phyloP scores from a whole-genome alignment of 164 flowering plant species.

The Dillenia suffruticosa region DNA sequence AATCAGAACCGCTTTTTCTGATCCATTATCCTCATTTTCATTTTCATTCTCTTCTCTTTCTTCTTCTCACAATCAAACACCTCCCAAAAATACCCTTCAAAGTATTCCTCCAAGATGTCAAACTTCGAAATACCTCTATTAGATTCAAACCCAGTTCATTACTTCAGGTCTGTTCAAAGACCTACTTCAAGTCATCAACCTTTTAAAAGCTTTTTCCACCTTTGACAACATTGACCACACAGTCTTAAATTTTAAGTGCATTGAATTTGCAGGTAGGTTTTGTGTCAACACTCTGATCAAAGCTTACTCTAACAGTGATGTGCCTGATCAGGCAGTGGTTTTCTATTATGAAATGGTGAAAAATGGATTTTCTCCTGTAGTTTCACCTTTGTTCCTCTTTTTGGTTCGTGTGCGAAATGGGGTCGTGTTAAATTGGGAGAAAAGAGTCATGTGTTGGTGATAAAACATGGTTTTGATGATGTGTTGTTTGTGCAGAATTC shows the following conservation, averaged over 20 bases:
- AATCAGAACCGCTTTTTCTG: slow-evolving; percentile 12
- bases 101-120: slow-evolving; percentile 23
- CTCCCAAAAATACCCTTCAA: slow-evolving; percentile 4
- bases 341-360: slow-evolving; percentile 47
- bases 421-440: slow-evolving; percentile 24
- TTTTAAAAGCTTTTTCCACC: slow-evolving; percentile 32
- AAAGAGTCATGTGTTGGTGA: slow-evolving; percentile 55
- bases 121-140: slow-evolving; percentile 30
- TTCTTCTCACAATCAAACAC: neutral
- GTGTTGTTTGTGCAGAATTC: slow-evolving; percentile 52
- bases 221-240: slow-evolving; percentile 34
- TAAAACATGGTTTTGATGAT: slow-evolving; percentile 49
- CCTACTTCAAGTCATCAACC: slow-evolving; percentile 38
- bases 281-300: slow-evolving; percentile 53
- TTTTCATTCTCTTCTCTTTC: slow-evolving; percentile 7
- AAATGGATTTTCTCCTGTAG: slow-evolving; percentile 43
- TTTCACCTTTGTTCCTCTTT: slow-evolving; percentile 46
- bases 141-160: slow-evolving; percentile 58
- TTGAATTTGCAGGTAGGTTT: slow-evolving; percentile 33
- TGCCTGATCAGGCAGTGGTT: slow-evolving; percentile 26
- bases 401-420: slow-evolving; percentile 36
- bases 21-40: slow-evolving; percentile 2
- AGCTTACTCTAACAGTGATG: slow-evolving; percentile 32
- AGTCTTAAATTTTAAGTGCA: slow-evolving; percentile 30
- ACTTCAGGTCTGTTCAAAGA: slow-evolving; percentile 35